These are phyloP conservation scores for Tylopilus sp. DNA, from an alignment of 768 basidiomycete genomes.

Conservation along the genomic window DNA sequence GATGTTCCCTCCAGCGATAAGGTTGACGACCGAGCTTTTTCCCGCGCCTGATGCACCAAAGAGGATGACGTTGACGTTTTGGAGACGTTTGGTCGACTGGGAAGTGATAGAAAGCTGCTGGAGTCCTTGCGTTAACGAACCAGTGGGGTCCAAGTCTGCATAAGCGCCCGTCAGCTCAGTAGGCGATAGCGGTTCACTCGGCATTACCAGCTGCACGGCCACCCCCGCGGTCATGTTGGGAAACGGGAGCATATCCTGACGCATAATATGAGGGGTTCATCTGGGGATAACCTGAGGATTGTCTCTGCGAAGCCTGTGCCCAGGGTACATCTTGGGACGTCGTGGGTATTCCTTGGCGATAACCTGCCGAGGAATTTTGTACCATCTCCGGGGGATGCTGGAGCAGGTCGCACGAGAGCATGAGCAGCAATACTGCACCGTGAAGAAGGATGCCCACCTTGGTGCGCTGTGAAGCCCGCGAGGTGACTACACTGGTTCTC, in stretches of 20 bases:
- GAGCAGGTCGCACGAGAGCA: not conserved
- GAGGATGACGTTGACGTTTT: not conserved
- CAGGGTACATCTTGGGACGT: not conserved
- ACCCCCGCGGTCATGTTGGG: not conserved
- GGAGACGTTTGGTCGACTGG: not conserved
- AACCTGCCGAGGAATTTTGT: not conserved
- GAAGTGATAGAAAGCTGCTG: not conserved
- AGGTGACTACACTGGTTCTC: too few relatives aligned
- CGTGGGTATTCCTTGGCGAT: not conserved
- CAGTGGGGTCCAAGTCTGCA: not conserved
- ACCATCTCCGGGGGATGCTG: not conserved
- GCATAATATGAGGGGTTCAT: not conserved
- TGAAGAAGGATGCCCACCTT: not conserved
- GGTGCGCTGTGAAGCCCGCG: too few relatives aligned
- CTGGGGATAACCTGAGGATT: not conserved
- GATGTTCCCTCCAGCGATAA: not conserved
- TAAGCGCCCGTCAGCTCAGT: not conserved
- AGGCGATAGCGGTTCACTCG: not conserved
- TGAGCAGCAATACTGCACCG: not conserved
- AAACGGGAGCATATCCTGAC: not conserved
- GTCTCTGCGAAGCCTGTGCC: not conserved
- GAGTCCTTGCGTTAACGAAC: not conserved
- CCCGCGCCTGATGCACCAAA: not conserved
- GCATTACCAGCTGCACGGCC: not conserved
- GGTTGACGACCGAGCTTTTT: not conserved